Evolutionary conservation across 768 basidiomycete species (phyloP), one percentile per base, ranked within the genome.

Genomic region (Cyclocybe aegerita): DNA sequence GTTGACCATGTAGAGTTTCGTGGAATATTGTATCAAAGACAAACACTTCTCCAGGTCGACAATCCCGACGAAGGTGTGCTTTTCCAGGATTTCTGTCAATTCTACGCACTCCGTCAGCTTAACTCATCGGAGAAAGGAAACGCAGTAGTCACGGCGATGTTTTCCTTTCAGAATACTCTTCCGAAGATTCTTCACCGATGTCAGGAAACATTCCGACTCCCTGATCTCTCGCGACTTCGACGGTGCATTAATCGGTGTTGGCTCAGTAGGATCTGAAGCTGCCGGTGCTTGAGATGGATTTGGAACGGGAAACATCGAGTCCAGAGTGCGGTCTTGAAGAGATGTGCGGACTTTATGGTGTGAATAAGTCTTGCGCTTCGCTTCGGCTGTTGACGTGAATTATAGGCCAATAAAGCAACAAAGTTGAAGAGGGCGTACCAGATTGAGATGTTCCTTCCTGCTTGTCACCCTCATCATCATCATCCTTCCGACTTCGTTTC

Each of bases 281-380:
- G 39, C 47, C 43, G 39, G 53, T 15, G 53, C 43, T 41, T 74
- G 79, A 5, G 76, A 72, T 3, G 83, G 79, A 53, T 85, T 81
- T 16, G 70, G 60, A 8, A 89, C 75, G 1, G 87, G 86, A 53
- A 98, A 89, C 92, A 98, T 97, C 0, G 93, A 93, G 62, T 98
- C 96, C 11, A 99, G 78, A 0, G 95, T 98, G 33, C 95, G 83
- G 50, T 95, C 90, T 39, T 86, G 75, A 7, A 86, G 70, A 8
- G 93, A 96, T 2, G 92, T 94, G 49, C 96, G 83, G 46, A 98
- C 90, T 78, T 97, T 96, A 65, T 94, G 84, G 17, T 98, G 88
- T 2, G 95, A 86, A 48, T 80, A 76, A 0, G 75, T 63, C 61
- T 86, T 86, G 60, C 78, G 79, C 49, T 70, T 71, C 11, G 62